Conservation (phyloP, 805 yeast genomes). For the Candida odintsovae region DNA sequence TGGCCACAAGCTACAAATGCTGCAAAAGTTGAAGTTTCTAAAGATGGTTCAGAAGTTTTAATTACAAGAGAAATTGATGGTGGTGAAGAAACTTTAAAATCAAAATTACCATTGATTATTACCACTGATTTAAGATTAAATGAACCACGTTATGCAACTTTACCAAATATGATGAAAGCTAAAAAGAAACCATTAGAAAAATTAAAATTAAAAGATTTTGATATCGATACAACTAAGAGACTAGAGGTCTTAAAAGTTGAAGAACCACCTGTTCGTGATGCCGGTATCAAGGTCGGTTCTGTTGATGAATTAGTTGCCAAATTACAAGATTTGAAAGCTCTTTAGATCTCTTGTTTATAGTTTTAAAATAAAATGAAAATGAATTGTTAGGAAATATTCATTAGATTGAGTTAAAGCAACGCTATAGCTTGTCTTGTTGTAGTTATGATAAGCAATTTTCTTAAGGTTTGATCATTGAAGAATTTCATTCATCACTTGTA, state of each 20-base stretch:
- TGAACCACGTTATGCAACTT: constrained; percentile 91
- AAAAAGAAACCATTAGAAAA: constrained; percentile 89
- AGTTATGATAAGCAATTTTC: no score
- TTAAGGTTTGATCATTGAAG: no score
- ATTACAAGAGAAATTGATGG: constrained; percentile 95
- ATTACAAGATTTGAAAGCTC: constrained; percentile 52
- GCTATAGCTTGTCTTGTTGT: no score
- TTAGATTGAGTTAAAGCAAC: no score
- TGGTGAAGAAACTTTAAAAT: constrained; percentile 78
- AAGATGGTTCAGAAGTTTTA: constrained; percentile 42
- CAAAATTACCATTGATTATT: constrained; percentile 76
- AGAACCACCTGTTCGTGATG: constrained; percentile 79
- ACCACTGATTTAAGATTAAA: constrained; percentile 93
- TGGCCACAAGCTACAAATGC: constrained; percentile 99
- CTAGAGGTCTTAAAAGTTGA: constrained; percentile 65
- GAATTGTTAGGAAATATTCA: no score
- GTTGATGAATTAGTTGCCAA: constrained; percentile 81
- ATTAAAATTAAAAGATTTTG: constrained; percentile 55
- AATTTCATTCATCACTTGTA: no score
- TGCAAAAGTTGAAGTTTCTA: constrained; percentile 65
- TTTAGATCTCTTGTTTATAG: constrained; percentile 6
- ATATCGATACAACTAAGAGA: constrained; percentile 58
- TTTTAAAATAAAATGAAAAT: not conserved
- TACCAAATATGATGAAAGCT: constrained; percentile 97
- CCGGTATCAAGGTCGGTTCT: constrained; percentile 72